Conservation (phyloP, 495 filamentous ascomycete genomes). For the Podospora tetraspora region DNA sequence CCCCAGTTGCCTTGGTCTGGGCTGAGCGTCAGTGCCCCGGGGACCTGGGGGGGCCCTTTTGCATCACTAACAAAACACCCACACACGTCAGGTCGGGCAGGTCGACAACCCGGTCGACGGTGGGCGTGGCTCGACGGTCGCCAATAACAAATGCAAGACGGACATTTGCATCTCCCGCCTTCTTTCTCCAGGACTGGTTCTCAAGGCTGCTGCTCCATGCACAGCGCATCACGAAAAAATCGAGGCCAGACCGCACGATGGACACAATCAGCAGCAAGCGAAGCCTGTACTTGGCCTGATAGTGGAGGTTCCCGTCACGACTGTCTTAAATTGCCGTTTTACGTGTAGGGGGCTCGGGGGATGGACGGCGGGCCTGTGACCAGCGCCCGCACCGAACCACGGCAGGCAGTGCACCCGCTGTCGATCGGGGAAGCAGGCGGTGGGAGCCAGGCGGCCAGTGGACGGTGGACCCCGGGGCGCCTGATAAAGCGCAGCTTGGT, state of each 20-base stretch:
- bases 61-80: conserved; percentile 9
- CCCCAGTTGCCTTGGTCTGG: conserved; percentile 25
- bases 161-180: background rate
- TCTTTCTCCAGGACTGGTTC: background rate
- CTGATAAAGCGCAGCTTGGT: background rate
- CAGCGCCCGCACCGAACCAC: background rate
- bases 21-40: conserved; percentile 17
- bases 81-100: background rate
- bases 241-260: background rate
- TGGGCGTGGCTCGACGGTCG: too few relatives aligned
- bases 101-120: background rate
- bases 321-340: background rate
- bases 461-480: background rate
- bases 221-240: background rate
- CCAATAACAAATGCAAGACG: background rate
- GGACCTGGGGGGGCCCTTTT: background rate
- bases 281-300: background rate
- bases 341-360: background rate
- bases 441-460: background rate
- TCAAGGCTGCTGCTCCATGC: background rate
- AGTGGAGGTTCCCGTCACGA: background rate
- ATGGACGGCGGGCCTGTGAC: background rate
- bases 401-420: background rate
- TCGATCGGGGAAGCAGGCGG: background rate
- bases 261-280: background rate